Conservation (phyloP, 108 stramenopile genomes). For the Nitzschia inconspicua region DNA sequence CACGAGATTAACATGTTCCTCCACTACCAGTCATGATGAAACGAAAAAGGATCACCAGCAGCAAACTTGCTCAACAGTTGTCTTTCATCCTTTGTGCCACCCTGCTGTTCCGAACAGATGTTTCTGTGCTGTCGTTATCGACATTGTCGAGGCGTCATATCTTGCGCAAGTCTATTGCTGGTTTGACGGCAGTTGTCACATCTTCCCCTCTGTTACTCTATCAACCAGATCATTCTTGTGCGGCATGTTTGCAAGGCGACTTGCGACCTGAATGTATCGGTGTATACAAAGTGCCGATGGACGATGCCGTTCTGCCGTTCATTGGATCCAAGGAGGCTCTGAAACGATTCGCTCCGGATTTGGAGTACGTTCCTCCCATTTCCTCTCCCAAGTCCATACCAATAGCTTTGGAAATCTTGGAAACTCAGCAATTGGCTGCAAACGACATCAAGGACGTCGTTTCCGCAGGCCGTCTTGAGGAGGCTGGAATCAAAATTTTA, state of each 20-base stretch:
- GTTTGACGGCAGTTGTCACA: not conserved
- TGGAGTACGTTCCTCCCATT: slow-evolving; percentile 64
- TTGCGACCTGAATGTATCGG: slow-evolving; percentile 68
- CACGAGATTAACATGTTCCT: too few species aligned
- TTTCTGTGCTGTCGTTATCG: too few species aligned
- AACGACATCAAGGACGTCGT: slow-evolving; percentile 42
- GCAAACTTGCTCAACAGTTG: too few species aligned
- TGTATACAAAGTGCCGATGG: slow-evolving; percentile 77
- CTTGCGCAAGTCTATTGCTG: not conserved
- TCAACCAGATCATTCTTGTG: not conserved
- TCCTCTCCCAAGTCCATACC: slow-evolving; percentile 29
- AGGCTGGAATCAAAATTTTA: slow-evolving; percentile 60
- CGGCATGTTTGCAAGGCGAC: slow-evolving; percentile 75
- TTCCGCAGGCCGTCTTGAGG: slow-evolving; percentile 48
- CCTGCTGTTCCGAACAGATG: too few species aligned
- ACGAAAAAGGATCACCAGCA: too few species aligned
- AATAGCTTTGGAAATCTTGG: slow-evolving; percentile 40
- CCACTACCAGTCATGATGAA: too few species aligned
- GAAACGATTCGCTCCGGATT: slow-evolving; percentile 60
- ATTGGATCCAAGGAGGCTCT: slow-evolving; percentile 57
- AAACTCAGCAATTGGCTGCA: slow-evolving; percentile 21
- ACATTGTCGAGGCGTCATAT: not conserved
- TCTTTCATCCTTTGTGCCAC: too few species aligned
- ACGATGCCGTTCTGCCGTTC: slow-evolving; percentile 44
- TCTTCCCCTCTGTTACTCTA: too few species aligned